Base-by-base conservation (phyloP, 2,329 filamentous ascomycete species). In the Talaromyces sp. region DNA sequence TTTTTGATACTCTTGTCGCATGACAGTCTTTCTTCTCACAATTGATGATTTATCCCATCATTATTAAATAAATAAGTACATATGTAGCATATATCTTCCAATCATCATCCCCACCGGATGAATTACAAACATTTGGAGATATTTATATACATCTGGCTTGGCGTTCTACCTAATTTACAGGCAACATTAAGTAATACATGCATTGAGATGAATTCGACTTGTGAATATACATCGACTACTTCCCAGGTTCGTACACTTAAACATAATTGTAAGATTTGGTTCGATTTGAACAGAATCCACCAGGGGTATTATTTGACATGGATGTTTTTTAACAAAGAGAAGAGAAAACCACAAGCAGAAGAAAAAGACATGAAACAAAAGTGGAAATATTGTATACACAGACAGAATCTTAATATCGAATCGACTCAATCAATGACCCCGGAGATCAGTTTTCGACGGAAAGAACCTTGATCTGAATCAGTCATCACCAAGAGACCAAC, bases 401-500 rank as follows among this genome's bases (percentile, higher is more conserved):
- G 49, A 19, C 49, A 52, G 47, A 50, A 50, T n/a, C 24, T 31
- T 50, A 50, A 13, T 24, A 27, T 49, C 7, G 49, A 52, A 52
- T 31, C 27, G 27, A 33, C 24, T 52, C 27, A 31, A 31, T 52
- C 49, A 19, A 52, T 33, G 49, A 31, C 10, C 9, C n/a, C n/a
- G 24, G 27, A n/a, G 14, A 50, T 31, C 47, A 50, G 16, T 10
- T 47, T 24, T 6, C 24, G 2, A 11, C 16, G 1, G 33, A 35
- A 19, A 19, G 1, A 33, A 16, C 31, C 9, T 19, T 22, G 31
- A 13, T 31, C 27, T 33, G 16, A 31, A 14, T 56, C 45, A 60
- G 8, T 80, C 76, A 68, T 78, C 77, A 33, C 76, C 79, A 68
- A 83, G 72, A 1, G 72, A 75, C 80, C 81, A 85, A 66, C 70